Conservation (phyloP, 2,329 filamentous ascomycete genomes). For the Aschersonia sp. region DNA sequence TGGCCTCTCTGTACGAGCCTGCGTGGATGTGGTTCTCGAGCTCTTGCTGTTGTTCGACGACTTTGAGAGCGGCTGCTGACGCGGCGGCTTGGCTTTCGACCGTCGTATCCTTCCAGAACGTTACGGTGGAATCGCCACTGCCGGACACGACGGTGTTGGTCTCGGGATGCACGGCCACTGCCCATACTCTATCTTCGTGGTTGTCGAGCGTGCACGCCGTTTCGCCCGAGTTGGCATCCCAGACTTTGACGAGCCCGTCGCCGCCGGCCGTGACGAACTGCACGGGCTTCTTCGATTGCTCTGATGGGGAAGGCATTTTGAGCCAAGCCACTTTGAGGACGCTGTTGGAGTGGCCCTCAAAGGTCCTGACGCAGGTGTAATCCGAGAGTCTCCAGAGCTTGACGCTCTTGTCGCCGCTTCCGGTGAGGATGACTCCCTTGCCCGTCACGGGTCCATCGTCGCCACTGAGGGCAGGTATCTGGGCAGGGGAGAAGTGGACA, state of each 20-base stretch:
- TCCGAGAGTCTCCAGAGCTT: slow-evolving; percentile 89
- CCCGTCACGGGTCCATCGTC: slow-evolving; percentile 59
- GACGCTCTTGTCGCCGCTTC: slow-evolving; percentile 89
- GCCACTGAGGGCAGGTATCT: slow-evolving; percentile 58
- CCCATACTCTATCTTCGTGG: slow-evolving; percentile 93
- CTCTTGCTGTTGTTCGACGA: slow-evolving; percentile 88
- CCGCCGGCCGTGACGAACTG: slow-evolving; percentile 79
- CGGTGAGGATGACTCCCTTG: slow-evolving; percentile 75
- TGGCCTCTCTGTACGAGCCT: slow-evolving; percentile 83
- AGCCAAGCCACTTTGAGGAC: slow-evolving; percentile 92
- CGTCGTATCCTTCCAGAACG: slow-evolving; percentile 92
- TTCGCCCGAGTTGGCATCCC: slow-evolving; percentile 80
- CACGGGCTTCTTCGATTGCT: slow-evolving; percentile 43
- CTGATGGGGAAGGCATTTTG: slow-evolving; percentile 32
- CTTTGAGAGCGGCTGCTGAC: slow-evolving; percentile 57
- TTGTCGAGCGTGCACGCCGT: slow-evolving; percentile 85
- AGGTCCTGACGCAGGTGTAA: slow-evolving; percentile 84
- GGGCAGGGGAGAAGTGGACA: slow-evolving; percentile 72
- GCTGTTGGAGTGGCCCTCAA: slow-evolving; percentile 93
- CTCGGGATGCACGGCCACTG: slow-evolving; percentile 57
- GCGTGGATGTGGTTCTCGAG: slow-evolving; percentile 84
- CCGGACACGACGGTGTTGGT: slow-evolving; percentile 73
- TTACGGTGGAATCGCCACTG: slow-evolving; percentile 81
- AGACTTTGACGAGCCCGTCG: slow-evolving; percentile 92
- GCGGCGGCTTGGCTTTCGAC: slow-evolving; percentile 62